Percentiles rank a stretch among this genome's conserved stretches.
Evolutionary conservation across 805 yeast species (phyloP).

Genomic region (Candida anglica): DNA sequence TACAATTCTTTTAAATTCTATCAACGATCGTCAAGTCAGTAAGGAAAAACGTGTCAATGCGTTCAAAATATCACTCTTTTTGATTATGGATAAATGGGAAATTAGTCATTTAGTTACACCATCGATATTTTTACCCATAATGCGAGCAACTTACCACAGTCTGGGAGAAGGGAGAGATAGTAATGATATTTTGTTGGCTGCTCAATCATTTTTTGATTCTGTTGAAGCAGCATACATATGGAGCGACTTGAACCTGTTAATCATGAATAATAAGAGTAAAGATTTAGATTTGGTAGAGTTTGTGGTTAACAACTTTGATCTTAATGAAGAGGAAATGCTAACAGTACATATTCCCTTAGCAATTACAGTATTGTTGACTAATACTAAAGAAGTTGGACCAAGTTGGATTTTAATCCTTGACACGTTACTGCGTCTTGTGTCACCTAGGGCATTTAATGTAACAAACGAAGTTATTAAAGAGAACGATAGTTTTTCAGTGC

Average conservation of each 20-base stretch:
- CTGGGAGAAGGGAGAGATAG: conserved; percentile 14
- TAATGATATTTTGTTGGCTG: conserved; percentile 51
- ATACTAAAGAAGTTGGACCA: conserved; percentile 6
- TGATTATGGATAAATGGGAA: conserved; percentile 93
- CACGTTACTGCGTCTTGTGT: conserved; percentile 49
- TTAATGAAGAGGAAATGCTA: conserved; percentile 85
- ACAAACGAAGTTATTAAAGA: not conserved
- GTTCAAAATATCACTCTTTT: conserved; percentile 56
- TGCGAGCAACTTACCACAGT: conserved; percentile 43
- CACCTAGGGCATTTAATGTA: conserved; percentile 50
- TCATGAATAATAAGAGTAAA: conserved; percentile 32
- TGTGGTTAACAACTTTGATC: conserved; percentile 61
- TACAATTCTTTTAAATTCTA: not conserved
- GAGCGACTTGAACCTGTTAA: conserved; percentile 49
- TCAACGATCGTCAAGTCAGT: not conserved
- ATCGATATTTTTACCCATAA: conserved; percentile 58
- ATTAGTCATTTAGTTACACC: conserved; percentile 77
- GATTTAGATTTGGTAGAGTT: conserved; percentile 50
- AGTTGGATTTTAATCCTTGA: conserved; percentile 40
- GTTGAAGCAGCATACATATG: conserved; percentile 81
- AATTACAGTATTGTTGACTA: conserved; percentile 43
- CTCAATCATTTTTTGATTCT: conserved; percentile 75
- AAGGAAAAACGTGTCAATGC: conserved; percentile 27
- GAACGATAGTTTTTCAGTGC: too few species aligned
- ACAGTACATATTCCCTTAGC: conserved; percentile 72